These are phyloP conservation scores for Leccinum pachyderme DNA, from an alignment of 1,284 basidiomycete species.

Conservation along the genomic window DNA sequence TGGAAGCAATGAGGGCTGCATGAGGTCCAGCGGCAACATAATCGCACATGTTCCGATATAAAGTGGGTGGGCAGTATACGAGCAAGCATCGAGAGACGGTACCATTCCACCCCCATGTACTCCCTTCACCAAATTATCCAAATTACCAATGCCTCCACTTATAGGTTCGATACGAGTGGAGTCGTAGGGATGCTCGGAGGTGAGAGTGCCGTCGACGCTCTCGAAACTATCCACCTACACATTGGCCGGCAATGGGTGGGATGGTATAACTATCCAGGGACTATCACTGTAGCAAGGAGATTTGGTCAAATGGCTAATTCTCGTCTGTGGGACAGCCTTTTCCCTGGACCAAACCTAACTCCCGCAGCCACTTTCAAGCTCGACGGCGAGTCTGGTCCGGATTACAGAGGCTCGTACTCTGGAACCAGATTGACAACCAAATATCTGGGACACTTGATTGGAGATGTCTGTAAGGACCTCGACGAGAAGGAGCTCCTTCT, in stretches of 20 bases:
- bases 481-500: constrained; percentile 6
- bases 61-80: neutral
- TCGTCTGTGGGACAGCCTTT: constrained; percentile 30
- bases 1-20: neutral
- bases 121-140: constrained; percentile 16
- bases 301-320: constrained; percentile 30
- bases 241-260: constrained; percentile 29
- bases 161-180: constrained; percentile 26
- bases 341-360: constrained; percentile 26
- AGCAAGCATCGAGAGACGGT: neutral
- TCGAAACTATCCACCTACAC: constrained; percentile 32
- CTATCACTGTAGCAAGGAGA: constrained; percentile 26
- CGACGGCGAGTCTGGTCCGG: constrained; percentile 26
- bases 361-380: constrained; percentile 26
- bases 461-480: neutral
- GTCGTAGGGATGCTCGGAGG: constrained; percentile 33
- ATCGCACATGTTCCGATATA: constrained; percentile 10
- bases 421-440: constrained; percentile 25
- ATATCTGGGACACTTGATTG: constrained; percentile 24
- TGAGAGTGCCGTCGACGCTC: constrained; percentile 30
- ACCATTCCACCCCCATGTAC: constrained; percentile 9
- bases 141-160: constrained; percentile 12
- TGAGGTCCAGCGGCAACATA: neutral
- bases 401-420: constrained; percentile 23
- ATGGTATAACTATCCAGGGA: constrained; percentile 37